These are phyloP conservation scores for Lyophyllum decastes DNA, from an alignment of 768 basidiomycete genomes.

Conservation along the genomic window DNA sequence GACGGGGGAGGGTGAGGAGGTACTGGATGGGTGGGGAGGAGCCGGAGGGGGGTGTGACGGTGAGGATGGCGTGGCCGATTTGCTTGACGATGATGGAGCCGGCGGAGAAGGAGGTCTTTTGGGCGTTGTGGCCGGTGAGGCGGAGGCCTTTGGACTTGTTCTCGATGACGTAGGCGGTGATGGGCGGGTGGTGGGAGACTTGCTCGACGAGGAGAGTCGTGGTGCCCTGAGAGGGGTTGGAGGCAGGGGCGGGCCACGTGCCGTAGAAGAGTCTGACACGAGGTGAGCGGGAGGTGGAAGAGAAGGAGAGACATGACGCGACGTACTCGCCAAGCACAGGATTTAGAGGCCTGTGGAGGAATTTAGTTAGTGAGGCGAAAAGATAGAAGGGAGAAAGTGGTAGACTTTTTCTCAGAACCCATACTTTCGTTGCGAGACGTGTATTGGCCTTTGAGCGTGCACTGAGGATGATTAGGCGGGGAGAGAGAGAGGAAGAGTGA, in stretches of 20 bases:
- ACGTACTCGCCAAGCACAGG: slow-evolving; percentile 92
- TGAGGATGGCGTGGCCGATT: slow-evolving; percentile 89
- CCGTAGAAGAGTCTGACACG: slow-evolving; percentile 76
- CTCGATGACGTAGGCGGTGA: slow-evolving; percentile 85
- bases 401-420: slow-evolving; percentile 99
- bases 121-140: slow-evolving; percentile 87
- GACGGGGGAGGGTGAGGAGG: slow-evolving; percentile 87
- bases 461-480: slow-evolving; percentile 38
- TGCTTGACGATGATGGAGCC: slow-evolving; percentile 89
- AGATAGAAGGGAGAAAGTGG: slow-evolving; percentile 32
- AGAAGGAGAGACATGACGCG: not conserved
- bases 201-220: slow-evolving; percentile 89
- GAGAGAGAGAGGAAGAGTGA: not conserved
- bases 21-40: slow-evolving; percentile 56
- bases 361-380: not conserved
- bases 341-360: slow-evolving; percentile 75
- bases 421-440: slow-evolving; percentile 93
- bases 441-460: slow-evolving; percentile 94
- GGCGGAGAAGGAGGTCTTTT: slow-evolving; percentile 87
- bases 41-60: slow-evolving; percentile 59
- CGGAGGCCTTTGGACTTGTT: slow-evolving; percentile 76
- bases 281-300: not conserved
- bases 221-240: slow-evolving; percentile 62
- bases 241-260: slow-evolving; percentile 65
- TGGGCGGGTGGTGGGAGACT: slow-evolving; percentile 93